These are phyloP conservation scores for Penicillium parvum DNA, from an alignment of 495 filamentous ascomycete species.

Conservation along the genomic window DNA sequence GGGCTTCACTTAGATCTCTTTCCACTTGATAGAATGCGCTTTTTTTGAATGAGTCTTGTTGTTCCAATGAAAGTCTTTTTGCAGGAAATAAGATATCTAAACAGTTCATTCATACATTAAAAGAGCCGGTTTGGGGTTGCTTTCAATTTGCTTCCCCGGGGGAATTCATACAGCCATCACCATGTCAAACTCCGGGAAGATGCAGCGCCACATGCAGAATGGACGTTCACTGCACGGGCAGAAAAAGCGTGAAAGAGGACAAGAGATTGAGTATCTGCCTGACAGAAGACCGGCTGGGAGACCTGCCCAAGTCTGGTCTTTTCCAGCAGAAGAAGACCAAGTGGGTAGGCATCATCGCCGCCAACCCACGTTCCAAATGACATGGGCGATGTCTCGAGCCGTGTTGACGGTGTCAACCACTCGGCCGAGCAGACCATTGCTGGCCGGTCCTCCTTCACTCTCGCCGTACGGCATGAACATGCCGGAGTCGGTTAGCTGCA, in stretches of 20 bases:
- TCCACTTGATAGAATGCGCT: neutral
- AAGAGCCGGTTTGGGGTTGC: no score
- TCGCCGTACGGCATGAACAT: conserved; percentile 87
- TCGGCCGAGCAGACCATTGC: conserved; percentile 65
- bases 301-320: neutral
- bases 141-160: no score
- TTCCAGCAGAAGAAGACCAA: neutral
- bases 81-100: no score
- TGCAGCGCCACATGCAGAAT: no score
- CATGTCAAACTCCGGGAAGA: no score
- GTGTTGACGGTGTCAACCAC: conserved; percentile 96
- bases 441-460: conserved; percentile 54
- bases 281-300: conserved; percentile 4
- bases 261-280: no score
- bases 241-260: no score
- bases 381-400: conserved; percentile 89
- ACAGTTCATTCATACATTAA: no score
- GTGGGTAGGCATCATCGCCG: conserved; percentile 48
- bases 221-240: no score
- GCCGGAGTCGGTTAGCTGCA: conserved; percentile 70
- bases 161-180: no score
- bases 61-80: no score
- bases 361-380: conserved; percentile 99
- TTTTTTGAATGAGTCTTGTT: no score
- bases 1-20: conserved; percentile 1